These are phyloP conservation scores for Trypanosoma melophagium DNA, from an alignment of 208 protist genomes.

Conservation along the genomic window DNA sequence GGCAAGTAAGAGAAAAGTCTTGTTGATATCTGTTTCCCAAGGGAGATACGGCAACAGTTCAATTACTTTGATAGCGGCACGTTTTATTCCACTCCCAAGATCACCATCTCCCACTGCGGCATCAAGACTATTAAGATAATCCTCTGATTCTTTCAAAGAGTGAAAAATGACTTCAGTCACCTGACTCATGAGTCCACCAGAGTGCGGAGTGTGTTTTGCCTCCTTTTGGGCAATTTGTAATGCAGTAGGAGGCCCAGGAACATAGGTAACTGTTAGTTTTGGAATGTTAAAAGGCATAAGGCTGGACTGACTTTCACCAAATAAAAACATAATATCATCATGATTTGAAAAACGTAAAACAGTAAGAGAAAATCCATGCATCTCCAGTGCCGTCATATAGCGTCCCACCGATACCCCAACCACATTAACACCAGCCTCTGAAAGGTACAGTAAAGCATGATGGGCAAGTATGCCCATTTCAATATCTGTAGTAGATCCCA, in stretches of 20 bases:
- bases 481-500: conserved; percentile 76
- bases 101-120: conserved; percentile 67
- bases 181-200: conserved; percentile 16
- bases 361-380: conserved; percentile 84
- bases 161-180: conserved; percentile 33
- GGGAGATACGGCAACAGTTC: conserved; percentile 48
- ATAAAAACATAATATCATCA: conserved; percentile 41
- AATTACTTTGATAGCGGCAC: conserved; percentile 33
- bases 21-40: conserved; percentile 31
- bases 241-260: conserved; percentile 40
- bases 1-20: conserved; percentile 45
- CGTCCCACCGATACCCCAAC: conserved; percentile 56
- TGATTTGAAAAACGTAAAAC: conserved; percentile 46
- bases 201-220: conserved; percentile 10
- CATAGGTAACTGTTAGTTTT: conserved; percentile 7
- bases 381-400: conserved; percentile 89
- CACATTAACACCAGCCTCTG: conserved; percentile 33
- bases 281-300: conserved; percentile 58
- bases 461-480: conserved; percentile 62
- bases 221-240: conserved; percentile 35
- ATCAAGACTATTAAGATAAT: conserved; percentile 56
- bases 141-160: conserved; percentile 31
- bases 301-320: conserved; percentile 42
- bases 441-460: conserved; percentile 36
- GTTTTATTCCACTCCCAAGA: conserved; percentile 57